Percentiles rank a stretch among this genome's conserved stretches.
These are phyloP conservation scores for Aspergillus aculeatus DNA, from an alignment of 2,329 filamentous ascomycete genomes.

Conservation along the genomic window DNA sequence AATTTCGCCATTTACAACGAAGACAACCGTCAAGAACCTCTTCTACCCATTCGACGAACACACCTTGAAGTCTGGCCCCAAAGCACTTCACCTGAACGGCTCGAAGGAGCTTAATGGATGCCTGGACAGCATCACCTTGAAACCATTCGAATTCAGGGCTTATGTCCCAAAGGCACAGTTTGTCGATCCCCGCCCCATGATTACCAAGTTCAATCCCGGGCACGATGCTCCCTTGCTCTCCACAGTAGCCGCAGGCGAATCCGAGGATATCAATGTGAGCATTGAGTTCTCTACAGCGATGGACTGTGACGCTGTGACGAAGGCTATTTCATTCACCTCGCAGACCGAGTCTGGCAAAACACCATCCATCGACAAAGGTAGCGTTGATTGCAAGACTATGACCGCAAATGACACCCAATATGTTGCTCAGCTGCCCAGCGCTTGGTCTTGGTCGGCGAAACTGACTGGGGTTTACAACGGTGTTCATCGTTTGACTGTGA, in stretches of 20 bases:
- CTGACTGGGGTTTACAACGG: slow-evolving; percentile 60
- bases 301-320: slow-evolving; percentile 57
- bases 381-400: slow-evolving; percentile 47
- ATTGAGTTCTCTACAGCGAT: slow-evolving; percentile 61
- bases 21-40: slow-evolving; percentile 60
- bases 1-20: slow-evolving; percentile 55
- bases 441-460: slow-evolving; percentile 55
- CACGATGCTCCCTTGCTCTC: slow-evolving; percentile 60
- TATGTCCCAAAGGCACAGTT: slow-evolving; percentile 57
- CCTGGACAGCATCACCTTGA: slow-evolving; percentile 52
- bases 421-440: slow-evolving; percentile 54
- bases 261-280: slow-evolving; percentile 51
- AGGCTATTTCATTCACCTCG: slow-evolving; percentile 54
- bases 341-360: slow-evolving; percentile 48
- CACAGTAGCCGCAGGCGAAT: slow-evolving; percentile 38
- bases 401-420: slow-evolving; percentile 35
- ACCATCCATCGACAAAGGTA: slow-evolving; percentile 47
- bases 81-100: slow-evolving; percentile 49
- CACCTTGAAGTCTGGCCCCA: slow-evolving; percentile 48
- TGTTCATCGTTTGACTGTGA: slow-evolving; percentile 58
- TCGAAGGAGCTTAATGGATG: slow-evolving; percentile 56
- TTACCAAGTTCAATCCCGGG: slow-evolving; percentile 61
- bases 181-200: slow-evolving; percentile 53
- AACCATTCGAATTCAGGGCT: slow-evolving; percentile 58
- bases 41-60: slow-evolving; percentile 62